These are phyloP conservation scores for Cerioporus squamosus DNA, from an alignment of 1,284 basidiomycete species.

Conservation along the genomic window DNA sequence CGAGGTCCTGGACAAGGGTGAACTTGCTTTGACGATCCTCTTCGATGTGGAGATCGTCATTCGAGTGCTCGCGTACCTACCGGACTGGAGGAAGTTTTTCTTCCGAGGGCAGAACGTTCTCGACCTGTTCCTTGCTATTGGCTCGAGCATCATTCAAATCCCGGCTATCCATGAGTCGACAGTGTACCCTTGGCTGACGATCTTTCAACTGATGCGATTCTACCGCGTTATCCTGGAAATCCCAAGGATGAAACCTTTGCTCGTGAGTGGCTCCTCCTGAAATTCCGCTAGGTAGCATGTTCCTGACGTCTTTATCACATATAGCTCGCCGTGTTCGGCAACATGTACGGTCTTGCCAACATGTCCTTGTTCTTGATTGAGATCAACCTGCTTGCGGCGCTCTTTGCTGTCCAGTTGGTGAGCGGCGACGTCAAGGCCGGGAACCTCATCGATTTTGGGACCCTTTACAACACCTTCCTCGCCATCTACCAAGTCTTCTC, in stretches of 20 bases:
- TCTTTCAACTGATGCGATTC: conserved; percentile 89
- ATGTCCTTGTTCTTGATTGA: conserved; percentile 94
- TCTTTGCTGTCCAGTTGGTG: conserved; percentile 78
- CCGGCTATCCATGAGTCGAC: conserved; percentile 71
- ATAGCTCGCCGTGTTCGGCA: conserved; percentile 89
- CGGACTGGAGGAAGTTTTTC: conserved; percentile 87
- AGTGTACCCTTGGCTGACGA: conserved; percentile 90
- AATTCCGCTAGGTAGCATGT: neutral
- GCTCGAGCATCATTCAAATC: conserved; percentile 85
- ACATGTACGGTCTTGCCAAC: conserved; percentile 90
- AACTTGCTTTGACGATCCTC: conserved; percentile 81
- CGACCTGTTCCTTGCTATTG: conserved; percentile 84
- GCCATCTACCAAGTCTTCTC: conserved; percentile 94
- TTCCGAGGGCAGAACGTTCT: conserved; percentile 72
- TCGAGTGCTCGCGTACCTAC: conserved; percentile 74
- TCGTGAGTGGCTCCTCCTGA: conserved; percentile 51
- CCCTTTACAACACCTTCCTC: conserved; percentile 88
- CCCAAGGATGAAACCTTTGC: conserved; percentile 81
- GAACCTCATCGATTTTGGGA: conserved; percentile 81
- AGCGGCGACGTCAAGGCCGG: conserved; percentile 77
- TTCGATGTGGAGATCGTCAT: conserved; percentile 92
- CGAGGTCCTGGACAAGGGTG: conserved; percentile 63
- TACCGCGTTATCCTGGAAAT: conserved; percentile 93
- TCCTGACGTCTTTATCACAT: conserved; percentile 15
- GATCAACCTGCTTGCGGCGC: conserved; percentile 86